Evolutionary conservation across 78 protist species (phyloP).

Genomic region (Chrysochromulina parva): DNA sequence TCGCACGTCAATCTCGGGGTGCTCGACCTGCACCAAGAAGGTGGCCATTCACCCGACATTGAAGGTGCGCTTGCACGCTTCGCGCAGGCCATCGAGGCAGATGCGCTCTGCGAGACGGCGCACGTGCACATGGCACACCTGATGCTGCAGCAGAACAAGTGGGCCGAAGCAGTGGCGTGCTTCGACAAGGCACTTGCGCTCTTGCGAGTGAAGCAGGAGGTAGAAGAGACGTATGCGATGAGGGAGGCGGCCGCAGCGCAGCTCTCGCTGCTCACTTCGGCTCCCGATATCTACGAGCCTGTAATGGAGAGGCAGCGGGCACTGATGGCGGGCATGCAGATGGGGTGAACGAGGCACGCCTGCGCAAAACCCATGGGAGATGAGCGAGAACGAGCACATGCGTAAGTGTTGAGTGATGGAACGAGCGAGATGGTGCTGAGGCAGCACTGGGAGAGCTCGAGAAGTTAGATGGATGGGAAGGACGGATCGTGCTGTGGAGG

Average conservation of each 20-base stretch:
- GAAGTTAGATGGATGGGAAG: too few relatives aligned
- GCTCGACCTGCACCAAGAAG: not conserved
- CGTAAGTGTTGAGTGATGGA: too few relatives aligned
- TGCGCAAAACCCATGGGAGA: too few relatives aligned
- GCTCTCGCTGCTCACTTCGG: not conserved
- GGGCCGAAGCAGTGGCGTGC: not conserved
- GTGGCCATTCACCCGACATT: too few relatives aligned
- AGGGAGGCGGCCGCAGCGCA: conserved; percentile 1
- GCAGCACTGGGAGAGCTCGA: too few relatives aligned
- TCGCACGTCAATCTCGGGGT: not conserved
- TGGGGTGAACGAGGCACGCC: too few relatives aligned
- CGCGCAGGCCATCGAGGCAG: not conserved
- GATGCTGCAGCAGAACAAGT: not conserved
- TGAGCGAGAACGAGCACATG: too few relatives aligned
- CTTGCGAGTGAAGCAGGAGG: not conserved
- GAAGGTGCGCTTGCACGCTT: not conserved
- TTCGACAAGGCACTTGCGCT: not conserved
- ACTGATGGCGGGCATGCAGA: too few relatives aligned
- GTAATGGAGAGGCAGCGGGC: not conserved
- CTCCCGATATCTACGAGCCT: not conserved
- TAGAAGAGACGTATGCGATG: not conserved
- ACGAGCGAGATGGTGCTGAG: too few relatives aligned
- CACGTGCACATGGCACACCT: conserved; percentile 20
- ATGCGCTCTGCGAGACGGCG: conserved; percentile 22
- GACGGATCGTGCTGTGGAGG: too few relatives aligned